These are phyloP conservation scores for Clonostachys rosea DNA, from an alignment of 2,329 filamentous ascomycete species.

Conservation along the genomic window DNA sequence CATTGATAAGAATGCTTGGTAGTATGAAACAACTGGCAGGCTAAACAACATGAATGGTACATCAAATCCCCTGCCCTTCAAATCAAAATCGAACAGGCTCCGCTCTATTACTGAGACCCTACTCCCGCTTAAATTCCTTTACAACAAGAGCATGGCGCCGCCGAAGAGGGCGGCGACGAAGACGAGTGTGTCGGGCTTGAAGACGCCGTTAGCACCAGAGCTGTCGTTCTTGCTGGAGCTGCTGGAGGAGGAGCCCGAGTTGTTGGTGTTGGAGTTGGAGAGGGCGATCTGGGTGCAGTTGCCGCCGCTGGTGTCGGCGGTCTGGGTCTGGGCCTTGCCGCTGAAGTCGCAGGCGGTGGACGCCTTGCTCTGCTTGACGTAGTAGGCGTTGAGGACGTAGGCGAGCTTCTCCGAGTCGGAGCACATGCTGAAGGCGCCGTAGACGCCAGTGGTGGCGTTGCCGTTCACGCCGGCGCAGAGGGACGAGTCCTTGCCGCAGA, in stretches of 20 bases:
- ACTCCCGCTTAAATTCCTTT: constrained; percentile 24
- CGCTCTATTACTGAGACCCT: too few species aligned
- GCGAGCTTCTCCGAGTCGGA: constrained; percentile 64
- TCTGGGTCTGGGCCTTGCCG: constrained; percentile 56
- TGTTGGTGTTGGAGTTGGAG: constrained; percentile 53
- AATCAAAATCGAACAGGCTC: too few species aligned
- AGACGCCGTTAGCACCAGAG: constrained; percentile 12
- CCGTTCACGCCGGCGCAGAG: constrained; percentile 65
- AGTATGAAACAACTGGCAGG: too few species aligned
- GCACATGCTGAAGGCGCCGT: constrained; percentile 79
- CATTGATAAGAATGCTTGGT: too few species aligned
- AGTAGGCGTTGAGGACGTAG: constrained; percentile 72
- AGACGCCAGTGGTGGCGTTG: constrained; percentile 63
- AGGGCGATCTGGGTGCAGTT: constrained; percentile 49
- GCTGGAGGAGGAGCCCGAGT: constrained; percentile 38
- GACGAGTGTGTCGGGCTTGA: constrained; percentile 17
- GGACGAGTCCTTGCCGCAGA: constrained; percentile 56
- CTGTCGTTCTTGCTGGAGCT: constrained; percentile 20
- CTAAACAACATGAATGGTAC: too few species aligned
- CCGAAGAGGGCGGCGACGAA: constrained; percentile 37
- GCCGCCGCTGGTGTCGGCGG: constrained; percentile 48
- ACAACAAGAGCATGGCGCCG: constrained; percentile 42
- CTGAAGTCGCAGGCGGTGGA: constrained; percentile 66
- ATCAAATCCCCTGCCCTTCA: too few species aligned
- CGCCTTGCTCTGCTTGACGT: constrained; percentile 48